Base-by-base conservation (phyloP, 2,329 filamentous ascomycete species). In the Arthrobotrys sphaeroides region DNA sequence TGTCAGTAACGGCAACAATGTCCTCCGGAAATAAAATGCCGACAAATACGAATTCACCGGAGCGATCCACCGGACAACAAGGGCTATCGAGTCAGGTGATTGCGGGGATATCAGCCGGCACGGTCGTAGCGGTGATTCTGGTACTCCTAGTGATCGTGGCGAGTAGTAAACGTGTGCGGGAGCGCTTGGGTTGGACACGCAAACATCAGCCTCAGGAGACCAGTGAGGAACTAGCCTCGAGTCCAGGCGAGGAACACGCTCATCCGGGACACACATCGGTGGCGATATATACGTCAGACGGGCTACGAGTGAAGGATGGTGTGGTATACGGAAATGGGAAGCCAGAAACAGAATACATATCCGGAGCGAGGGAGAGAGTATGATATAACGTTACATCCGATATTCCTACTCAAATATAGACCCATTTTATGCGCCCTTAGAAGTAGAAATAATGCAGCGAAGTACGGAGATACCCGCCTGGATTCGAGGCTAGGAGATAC, bases 61-160 rank as follows among this genome's bases (percentile, higher is more conserved):
- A 12, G 13, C 16, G 6, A 53, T 53, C 26, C 7, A 20, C 47
- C 9, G 1, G 12, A 18, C 5, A 3, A 12, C 0, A 5, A 18
- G 33, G 42, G 13, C 20, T 69, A 33, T 24, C 65, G n/a, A 24
- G 28, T 22, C 31, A 31, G 4, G 33, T 13, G 24, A 61, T 69
- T 22, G 45, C 24, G 6, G 65, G 65, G 16, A 51, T 69, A 42
- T 42, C 22, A 13, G 51, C 60, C 9, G 65, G 65, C 0, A 43
- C 28, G 5, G 18, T 43, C 10, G 36, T 4, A 18, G 42, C 31
- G 4, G 18, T 31, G 18, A 18, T 43, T 33, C 16, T 51, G 3
- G 6, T 53, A 2, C n/a, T 62, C 2, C 24, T 62, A 10, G 26
- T 26, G 16, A 16, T 33, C 28, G 47, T 4, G 3, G 47, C 9